These are phyloP conservation scores for Plantago lanceolata DNA, from an alignment of 305 asterid genomes.

Conservation along the genomic window DNA sequence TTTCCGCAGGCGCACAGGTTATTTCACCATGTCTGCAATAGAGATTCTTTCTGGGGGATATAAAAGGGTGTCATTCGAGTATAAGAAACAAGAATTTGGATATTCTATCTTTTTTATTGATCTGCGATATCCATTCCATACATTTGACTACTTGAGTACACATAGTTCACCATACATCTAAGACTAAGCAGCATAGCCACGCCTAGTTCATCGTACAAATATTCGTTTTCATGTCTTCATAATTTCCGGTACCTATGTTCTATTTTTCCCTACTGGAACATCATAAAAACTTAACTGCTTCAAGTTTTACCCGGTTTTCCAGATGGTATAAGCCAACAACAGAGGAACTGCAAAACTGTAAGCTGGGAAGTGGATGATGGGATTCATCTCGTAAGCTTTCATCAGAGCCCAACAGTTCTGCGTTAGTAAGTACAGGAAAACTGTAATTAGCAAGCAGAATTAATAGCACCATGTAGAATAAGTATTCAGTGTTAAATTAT, in stretches of 20 bases:
- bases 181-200: background rate
- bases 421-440: conserved; percentile 24
- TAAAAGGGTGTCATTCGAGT: no score
- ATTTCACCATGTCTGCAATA: no score
- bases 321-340: conserved; percentile 55
- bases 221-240: background rate
- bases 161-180: conserved; percentile 1
- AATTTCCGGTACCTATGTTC: background rate
- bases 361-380: conserved; percentile 64
- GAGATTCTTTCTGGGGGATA: no score
- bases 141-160: background rate
- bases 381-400: conserved; percentile 88
- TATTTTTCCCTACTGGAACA: background rate
- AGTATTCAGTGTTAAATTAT: background rate
- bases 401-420: conserved; percentile 69
- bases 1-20: no score
- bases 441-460: conserved; percentile 16
- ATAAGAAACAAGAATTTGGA: no score
- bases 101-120: no score
- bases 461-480: background rate
- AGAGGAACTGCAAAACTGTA: conserved; percentile 63
- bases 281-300: conserved; percentile 8
- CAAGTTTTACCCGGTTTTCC: conserved; percentile 46
- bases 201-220: background rate
- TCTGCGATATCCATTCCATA: no score